These are phyloP conservation scores for Naegleria fowleri DNA, from an alignment of 208 protist species.

Conservation along the genomic window DNA sequence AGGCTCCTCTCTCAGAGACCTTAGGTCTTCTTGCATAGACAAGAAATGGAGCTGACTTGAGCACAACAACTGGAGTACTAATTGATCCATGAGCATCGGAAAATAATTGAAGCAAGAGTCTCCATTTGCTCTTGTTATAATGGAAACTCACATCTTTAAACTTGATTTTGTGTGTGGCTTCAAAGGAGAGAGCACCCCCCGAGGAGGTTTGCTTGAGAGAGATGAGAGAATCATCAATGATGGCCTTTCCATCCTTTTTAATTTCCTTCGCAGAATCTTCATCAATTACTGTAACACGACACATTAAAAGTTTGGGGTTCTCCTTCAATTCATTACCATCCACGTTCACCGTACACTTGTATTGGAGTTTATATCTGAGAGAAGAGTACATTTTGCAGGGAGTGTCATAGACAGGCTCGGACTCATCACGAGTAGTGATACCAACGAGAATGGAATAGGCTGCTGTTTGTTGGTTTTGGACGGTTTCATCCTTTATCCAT, in stretches of 20 bases:
- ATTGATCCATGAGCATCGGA: background rate
- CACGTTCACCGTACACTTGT: background rate
- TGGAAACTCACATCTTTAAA: background rate
- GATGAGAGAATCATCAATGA: background rate
- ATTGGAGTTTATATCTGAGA: background rate
- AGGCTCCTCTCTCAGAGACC: background rate
- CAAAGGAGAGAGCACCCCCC: background rate
- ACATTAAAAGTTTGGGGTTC: background rate
- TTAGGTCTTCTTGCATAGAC: background rate
- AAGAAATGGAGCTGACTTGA: background rate
- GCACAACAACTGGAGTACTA: background rate
- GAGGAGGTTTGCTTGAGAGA: background rate
- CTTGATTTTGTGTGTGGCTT: background rate
- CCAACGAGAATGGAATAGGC: background rate
- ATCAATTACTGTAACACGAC: background rate
- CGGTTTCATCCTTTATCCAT: background rate
- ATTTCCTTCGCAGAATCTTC: background rate
- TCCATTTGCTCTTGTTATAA: background rate
- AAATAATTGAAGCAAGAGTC: background rate
- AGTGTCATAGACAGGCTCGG: background rate
- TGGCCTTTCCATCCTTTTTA: background rate
- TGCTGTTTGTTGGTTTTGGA: background rate
- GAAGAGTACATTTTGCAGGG: background rate
- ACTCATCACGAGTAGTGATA: background rate
- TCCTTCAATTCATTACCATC: background rate